These are phyloP conservation scores for Clonostachys solani DNA, from an alignment of 2,329 filamentous ascomycete species.

Conservation along the genomic window DNA sequence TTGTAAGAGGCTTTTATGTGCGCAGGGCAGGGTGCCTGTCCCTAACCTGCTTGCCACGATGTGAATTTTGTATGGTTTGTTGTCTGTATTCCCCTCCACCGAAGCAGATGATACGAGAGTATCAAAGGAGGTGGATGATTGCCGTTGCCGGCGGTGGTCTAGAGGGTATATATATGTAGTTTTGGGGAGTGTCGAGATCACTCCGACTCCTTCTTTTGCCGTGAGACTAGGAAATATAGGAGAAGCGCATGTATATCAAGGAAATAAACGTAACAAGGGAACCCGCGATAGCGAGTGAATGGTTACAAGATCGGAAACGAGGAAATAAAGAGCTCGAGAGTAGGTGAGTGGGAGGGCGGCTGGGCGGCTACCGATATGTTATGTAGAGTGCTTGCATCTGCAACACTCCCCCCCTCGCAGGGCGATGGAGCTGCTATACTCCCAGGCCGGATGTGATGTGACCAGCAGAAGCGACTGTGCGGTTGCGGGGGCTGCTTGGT, in stretches of 20 bases:
- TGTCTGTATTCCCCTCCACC: too few relatives aligned
- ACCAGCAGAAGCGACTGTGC: neutral
- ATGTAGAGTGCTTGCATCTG: slow-evolving; percentile 31
- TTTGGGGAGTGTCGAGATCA: too few relatives aligned
- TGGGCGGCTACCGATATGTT: slow-evolving; percentile 41
- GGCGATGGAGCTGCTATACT: too few relatives aligned
- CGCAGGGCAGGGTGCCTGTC: too few relatives aligned
- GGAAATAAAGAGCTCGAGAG: slow-evolving; percentile 35
- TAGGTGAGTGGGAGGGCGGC: slow-evolving; percentile 21
- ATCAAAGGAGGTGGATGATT: too few relatives aligned
- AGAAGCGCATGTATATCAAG: slow-evolving; percentile 6
- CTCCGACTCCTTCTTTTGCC: neutral
- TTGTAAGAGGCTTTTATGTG: too few relatives aligned
- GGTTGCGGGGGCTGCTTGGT: neutral
- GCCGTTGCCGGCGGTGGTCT: too few relatives aligned
- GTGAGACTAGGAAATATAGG: slow-evolving; percentile 4
- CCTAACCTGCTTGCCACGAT: too few relatives aligned
- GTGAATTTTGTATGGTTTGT: too few relatives aligned
- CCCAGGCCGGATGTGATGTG: slow-evolving; percentile 1
- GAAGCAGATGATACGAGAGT: too few relatives aligned
- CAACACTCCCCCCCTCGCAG: neutral
- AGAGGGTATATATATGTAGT: too few relatives aligned
- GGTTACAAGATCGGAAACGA: slow-evolving; percentile 20
- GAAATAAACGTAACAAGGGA: slow-evolving; percentile 4
- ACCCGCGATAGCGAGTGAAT: too few relatives aligned